A percentile compares a stretch with the other conserved stretches of the same genome.
Evolutionary conservation across 495 filamentous ascomycete species (phyloP).

Genomic region (Cryomyces antarcticus): DNA sequence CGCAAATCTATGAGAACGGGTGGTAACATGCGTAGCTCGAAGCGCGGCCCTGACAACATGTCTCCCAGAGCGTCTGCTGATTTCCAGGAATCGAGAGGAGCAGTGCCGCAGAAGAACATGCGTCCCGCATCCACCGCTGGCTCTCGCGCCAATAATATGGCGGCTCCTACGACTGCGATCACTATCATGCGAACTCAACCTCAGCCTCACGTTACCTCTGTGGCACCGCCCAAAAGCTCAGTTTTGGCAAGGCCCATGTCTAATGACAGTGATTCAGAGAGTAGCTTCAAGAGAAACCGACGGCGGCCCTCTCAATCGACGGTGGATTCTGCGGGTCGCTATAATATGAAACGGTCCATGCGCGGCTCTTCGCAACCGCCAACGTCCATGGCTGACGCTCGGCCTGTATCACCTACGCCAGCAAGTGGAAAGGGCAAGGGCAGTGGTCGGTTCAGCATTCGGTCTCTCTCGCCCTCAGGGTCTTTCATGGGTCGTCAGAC

Average conservation of each 20-base stretch:
- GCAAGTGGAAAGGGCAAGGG: constrained; percentile 13
- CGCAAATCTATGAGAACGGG: constrained; percentile 17
- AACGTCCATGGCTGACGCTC: constrained; percentile 15
- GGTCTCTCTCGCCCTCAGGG: constrained; percentile 22
- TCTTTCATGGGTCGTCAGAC: constrained; percentile 2
- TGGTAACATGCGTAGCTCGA: constrained; percentile 19
- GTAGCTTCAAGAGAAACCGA: constrained; percentile 35
- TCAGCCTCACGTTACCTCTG: too few species aligned
- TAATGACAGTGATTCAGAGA: constrained; percentile 33
- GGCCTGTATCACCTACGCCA: constrained; percentile 11
- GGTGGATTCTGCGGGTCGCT: constrained; percentile 10
- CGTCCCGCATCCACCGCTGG: background rate
- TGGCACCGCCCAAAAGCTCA: background rate
- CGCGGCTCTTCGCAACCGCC: constrained; percentile 15
- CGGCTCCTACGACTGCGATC: constrained; percentile 4
- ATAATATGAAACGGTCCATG: constrained; percentile 36
- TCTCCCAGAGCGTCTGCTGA: constrained; percentile 2
- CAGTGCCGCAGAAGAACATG: constrained; percentile 18
- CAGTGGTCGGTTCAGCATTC: constrained; percentile 19
- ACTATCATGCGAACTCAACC: too few species aligned
- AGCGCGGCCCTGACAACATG: constrained; percentile 13
- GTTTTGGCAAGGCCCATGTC: constrained; percentile 17
- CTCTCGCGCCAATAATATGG: constrained; percentile 4
- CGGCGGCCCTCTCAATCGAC: constrained; percentile 16
- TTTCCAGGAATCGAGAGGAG: constrained; percentile 11